Evolutionary conservation across 2,329 filamentous ascomycete species (phyloP), one percentile per base, ranked within the genome.

Genomic region (Penicillium sp.): DNA sequence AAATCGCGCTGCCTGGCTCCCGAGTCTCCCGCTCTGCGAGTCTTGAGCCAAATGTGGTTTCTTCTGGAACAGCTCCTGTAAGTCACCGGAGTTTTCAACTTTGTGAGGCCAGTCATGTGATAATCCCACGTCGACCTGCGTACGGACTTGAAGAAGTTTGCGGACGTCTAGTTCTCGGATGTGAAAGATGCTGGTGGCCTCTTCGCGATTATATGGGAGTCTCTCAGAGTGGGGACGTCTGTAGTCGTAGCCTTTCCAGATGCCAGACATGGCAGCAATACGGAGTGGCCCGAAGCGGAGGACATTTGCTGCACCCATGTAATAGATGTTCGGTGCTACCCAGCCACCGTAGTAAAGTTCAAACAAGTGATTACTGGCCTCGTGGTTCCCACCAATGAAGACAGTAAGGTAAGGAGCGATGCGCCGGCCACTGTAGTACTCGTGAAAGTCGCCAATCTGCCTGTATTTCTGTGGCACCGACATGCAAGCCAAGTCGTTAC

Each of bases 261-360:
- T 99, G 6, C 95, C 95, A 57, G 92, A 95, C 75, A 98, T 82
- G 5, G 90, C 94, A 41, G 92, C 91, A 64, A 99, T 96, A 23
- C 95, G 88, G 53, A 99, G 80, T 1, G 91, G 90, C 0, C 94
- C 94, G 35, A 96, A 82, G 19, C 90, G 89, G 46, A 99, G 75
- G 8, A 99, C 89, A 73, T 96, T 97, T 63, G 95, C 92, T 38
- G 93, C 92, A 53, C 95, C 95, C 76, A 98, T 85, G 79, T 97
- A 99, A 82, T 97, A 99, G 66, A 99, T 98, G 69, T 95, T 96
- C 8, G 92, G 93, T 7, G 94, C 94, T 6, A 92, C 95, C 95
- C 95, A 99, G 55, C 95, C 95, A 56, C 95, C 95, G 74, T 98
- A 96, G 80, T 92, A 96, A 0, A 99, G 85, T 78, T 99, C 95